Base-by-base conservation (phyloP, 371 early-diverging fungal species). In the Pancytospora epiphaga region DNA sequence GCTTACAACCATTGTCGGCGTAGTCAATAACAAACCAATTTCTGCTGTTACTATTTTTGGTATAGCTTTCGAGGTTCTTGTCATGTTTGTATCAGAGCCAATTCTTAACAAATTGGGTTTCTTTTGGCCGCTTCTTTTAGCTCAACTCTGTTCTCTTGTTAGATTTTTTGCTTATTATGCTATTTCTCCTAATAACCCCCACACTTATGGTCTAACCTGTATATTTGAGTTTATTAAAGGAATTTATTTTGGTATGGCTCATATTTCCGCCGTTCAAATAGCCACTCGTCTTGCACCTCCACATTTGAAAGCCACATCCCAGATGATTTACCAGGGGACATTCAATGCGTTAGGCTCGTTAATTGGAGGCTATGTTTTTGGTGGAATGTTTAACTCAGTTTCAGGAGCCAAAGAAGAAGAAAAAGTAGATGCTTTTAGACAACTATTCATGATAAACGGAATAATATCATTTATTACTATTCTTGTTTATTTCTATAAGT, bases 201-300 rank as follows among this genome's bases (percentile, higher is more conserved):
- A 81, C 66, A 63, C 66, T 3, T 82, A 72, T 66, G 69, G 50
- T 19, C 60, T 66, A 18, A 39, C 51, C 32, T 83, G 83, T 56
- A 0, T 69, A 6, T 50, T 83, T 34, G 83, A 83, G 64, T 9
- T 80, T 1, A 34, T 82, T 19, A 83, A 82, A 62, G 83, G 83
- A 37, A 51, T 83, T 25, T 83, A 83, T 63, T 83, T 83, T 70
- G 82, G 82, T 36, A 56, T 83, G 1, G 77, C 81, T 1, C 82
- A 83, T 56, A 70, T 74, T 1, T 75, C 77, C 6, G 80, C 74
- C 0, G 79, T 83, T 22, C 79, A 82, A 27, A 51, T 83, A 19
- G 82, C 82, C 9, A 66, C 47, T 18, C 65, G 62, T 19, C 52
- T 82, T 19, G 74, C 77, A 36, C 81, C 83, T 18, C 67, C 75